Conservation (phyloP, 2,329 filamentous ascomycete genomes). For the Xylaria sp. region DNA sequence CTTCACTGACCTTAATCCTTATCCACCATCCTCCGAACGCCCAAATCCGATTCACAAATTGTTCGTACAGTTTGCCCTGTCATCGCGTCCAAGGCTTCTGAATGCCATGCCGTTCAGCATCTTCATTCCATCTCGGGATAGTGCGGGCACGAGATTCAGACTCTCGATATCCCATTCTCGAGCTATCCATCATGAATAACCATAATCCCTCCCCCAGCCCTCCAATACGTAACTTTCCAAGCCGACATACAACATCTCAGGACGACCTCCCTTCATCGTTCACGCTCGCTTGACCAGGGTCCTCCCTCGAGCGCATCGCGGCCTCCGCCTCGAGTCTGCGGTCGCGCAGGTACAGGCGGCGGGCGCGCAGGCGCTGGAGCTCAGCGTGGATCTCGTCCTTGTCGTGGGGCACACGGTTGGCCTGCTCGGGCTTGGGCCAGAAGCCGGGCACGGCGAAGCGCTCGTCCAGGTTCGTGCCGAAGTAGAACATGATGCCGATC, state of each 20-base stretch:
- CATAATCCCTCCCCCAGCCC: not conserved
- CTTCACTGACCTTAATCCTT: not conserved
- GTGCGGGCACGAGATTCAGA: too few species aligned
- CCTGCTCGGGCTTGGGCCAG: conserved; percentile 85
- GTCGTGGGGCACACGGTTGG: conserved; percentile 77
- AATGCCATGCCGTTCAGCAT: too few species aligned
- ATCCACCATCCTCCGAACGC: conserved; percentile 18
- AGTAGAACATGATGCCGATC: conserved; percentile 99
- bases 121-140: too few species aligned
- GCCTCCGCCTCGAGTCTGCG: conserved; percentile 51
- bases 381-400: conserved; percentile 83
- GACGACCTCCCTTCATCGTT: conserved; percentile 9
- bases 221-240: not conserved
- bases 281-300: not conserved
- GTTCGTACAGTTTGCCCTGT: conserved; percentile 8
- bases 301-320: not conserved
- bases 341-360: conserved; percentile 79
- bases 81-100: not conserved
- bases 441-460: conserved; percentile 89
- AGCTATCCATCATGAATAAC: too few species aligned
- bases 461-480: conserved; percentile 95
- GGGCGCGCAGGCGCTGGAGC: conserved; percentile 70
- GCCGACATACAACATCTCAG: not conserved
- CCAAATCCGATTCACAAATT: conserved; percentile 7
- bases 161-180: too few species aligned